phyloP scores from a whole-genome alignment of 2,329 filamentous ascomycete species.

The Didymella pomorum region DNA sequence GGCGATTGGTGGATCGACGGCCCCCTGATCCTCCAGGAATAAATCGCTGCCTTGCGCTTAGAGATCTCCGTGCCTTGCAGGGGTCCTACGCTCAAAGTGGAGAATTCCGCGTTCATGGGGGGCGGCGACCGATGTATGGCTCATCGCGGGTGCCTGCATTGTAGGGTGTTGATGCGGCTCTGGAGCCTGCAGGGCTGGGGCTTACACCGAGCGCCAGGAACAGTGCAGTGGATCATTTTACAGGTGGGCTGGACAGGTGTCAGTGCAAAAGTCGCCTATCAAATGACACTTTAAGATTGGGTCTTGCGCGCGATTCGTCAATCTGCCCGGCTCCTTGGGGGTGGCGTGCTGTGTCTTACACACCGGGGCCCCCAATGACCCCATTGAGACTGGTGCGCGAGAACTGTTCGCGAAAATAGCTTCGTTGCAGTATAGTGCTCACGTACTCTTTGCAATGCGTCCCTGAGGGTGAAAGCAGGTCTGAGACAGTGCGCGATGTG shows the following conservation, averaged over 20 bases:
- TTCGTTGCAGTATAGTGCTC: constrained; percentile 17
- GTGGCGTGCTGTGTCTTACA: constrained; percentile 17
- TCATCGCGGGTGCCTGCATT: constrained; percentile 8
- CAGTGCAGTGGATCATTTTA: not conserved
- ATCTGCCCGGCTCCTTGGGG: not conserved
- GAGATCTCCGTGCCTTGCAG: constrained; percentile 1
- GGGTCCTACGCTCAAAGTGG: not conserved
- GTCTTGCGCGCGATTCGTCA: not conserved
- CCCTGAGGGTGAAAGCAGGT: not conserved
- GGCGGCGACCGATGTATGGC: not conserved
- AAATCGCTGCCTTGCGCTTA: constrained; percentile 1
- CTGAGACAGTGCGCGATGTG: not conserved
- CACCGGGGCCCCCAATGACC: constrained; percentile 5
- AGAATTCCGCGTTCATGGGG: not conserved
- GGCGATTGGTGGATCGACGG: not conserved
- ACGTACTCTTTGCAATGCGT: constrained; percentile 8
- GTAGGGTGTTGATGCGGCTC: constrained; percentile 21
- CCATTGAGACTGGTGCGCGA: constrained; percentile 7
- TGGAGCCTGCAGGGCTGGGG: constrained; percentile 11
- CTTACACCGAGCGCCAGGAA: constrained; percentile 11
- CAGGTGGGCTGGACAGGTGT: not conserved
- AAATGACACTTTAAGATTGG: constrained; percentile 2
- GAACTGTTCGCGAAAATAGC: constrained; percentile 18
- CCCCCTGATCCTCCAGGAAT: constrained; percentile 8
- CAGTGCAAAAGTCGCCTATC: not conserved